Conservation (phyloP, 169 alveolate species). For the Plasmodium vivax region DNA sequence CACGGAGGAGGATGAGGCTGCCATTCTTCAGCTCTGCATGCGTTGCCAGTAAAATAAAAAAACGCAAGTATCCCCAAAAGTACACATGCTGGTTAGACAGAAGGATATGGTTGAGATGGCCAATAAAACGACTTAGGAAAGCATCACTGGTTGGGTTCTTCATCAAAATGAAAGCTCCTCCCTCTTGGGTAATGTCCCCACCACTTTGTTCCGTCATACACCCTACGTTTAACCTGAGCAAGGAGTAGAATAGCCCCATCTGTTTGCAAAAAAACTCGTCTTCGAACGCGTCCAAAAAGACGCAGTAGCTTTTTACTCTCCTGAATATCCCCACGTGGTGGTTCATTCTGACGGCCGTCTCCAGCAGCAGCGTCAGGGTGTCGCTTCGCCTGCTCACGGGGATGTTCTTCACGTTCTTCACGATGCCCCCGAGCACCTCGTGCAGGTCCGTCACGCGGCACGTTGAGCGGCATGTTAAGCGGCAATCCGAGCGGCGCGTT, state of each 20-base stretch:
- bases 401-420: slow-evolving; percentile 45
- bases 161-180: background rate
- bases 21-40: background rate
- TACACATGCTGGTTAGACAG: background rate
- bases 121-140: slow-evolving; percentile 3
- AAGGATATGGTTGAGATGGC: background rate
- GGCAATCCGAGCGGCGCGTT: background rate
- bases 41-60: background rate
- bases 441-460: background rate
- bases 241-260: background rate
- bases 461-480: no score
- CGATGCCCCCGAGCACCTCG: slow-evolving; percentile 17
- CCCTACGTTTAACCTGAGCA: background rate
- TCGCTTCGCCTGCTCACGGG: slow-evolving; percentile 39
- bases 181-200: background rate
- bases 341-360: slow-evolving; percentile 6
- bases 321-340: background rate
- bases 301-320: background rate
- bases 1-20: background rate
- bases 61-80: slow-evolving; percentile 26
- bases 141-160: background rate
- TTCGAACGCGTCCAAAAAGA: slow-evolving; percentile 35
- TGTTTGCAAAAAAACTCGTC: slow-evolving; percentile 9
- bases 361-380: background rate
- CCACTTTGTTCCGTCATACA: background rate